Evolutionary conservation across 139 green algal species (phyloP).

Genomic region (Axilococcus clingmanii): DNA sequence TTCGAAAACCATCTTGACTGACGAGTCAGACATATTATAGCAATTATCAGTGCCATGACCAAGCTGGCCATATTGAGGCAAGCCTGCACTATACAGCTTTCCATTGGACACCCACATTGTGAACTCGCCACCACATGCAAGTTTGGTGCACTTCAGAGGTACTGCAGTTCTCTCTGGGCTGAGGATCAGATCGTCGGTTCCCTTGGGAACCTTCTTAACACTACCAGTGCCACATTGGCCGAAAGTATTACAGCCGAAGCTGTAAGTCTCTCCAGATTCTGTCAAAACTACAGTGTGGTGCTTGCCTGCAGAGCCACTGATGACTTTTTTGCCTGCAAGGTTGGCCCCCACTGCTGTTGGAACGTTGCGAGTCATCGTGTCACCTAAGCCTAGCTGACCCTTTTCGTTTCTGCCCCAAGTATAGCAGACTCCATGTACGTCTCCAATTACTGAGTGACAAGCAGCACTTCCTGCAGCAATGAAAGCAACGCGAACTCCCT

Average conservation of each 20-base stretch:
- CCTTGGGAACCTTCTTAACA: conserved; percentile 48
- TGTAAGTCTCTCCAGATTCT: conserved; percentile 51
- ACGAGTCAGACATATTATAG: conserved; percentile 82
- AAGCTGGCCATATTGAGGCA: conserved; percentile 83
- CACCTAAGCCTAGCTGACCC: conserved; percentile 82
- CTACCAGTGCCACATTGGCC: conserved; percentile 66
- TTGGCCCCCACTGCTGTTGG: conserved; percentile 18
- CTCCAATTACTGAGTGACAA: conserved; percentile 62
- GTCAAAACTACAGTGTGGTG: conserved; percentile 66
- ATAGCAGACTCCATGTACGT: conserved; percentile 57
- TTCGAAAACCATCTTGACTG: conserved; percentile 75
- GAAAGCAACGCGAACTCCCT: conserved; percentile 68
- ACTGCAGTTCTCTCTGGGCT: conserved; percentile 43
- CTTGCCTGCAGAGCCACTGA: conserved; percentile 38
- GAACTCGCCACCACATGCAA: conserved; percentile 83
- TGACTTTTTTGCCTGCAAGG: conserved; percentile 8
- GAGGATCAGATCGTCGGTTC: conserved; percentile 15
- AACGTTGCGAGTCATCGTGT: conserved; percentile 60
- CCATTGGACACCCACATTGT: conserved; percentile 63
- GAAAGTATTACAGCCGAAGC: conserved; percentile 72
- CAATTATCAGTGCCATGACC: conserved; percentile 81
- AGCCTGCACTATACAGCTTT: conserved; percentile 20
- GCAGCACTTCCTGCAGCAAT: conserved; percentile 58
- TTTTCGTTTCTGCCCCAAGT: conserved; percentile 89
- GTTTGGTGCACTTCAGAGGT: conserved; percentile 29